phyloP scores from a whole-genome alignment of 352 stramenopile genomes.

The Stramenopiles sp. region DNA sequence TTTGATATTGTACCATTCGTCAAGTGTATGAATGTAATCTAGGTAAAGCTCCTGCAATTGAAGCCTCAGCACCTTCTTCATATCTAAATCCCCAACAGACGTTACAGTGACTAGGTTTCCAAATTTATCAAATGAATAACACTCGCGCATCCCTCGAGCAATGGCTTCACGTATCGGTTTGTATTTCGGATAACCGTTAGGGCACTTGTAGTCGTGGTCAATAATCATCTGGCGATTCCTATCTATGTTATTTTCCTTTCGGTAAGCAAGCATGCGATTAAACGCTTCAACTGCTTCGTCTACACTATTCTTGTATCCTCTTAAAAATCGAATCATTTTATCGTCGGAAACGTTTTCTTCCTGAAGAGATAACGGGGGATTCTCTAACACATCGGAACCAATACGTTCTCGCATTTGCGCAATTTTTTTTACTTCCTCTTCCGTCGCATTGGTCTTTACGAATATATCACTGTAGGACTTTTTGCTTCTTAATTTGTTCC shows the following conservation, averaged over 20 bases:
- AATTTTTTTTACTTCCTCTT: conserved; percentile 7
- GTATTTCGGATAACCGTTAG: background rate
- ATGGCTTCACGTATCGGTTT: conserved; percentile 2
- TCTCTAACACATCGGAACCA: background rate
- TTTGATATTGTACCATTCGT: conserved; percentile 12
- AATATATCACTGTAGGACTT: background rate
- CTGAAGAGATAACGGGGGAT: background rate
- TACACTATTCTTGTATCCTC: background rate
- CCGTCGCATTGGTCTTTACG: background rate
- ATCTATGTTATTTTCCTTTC: conserved; percentile 9
- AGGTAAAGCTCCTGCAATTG: background rate
- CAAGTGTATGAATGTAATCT: background rate
- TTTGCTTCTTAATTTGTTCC: background rate
- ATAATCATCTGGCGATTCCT: background rate
- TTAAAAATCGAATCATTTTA: conserved; percentile 4
- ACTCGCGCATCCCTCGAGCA: background rate
- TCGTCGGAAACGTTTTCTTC: conserved; percentile 7
- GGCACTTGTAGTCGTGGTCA: background rate
- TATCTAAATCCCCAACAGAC: conserved; percentile 5
- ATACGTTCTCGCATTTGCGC: background rate
- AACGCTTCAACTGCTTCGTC: background rate
- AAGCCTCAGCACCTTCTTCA: background rate
- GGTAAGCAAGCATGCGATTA: background rate
- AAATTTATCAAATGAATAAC: conserved; percentile 13
- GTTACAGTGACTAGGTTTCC: conserved; percentile 11